Base-by-base conservation (phyloP, 1,284 basidiomycete genomes). In the Ustilago loliicola region DNA sequence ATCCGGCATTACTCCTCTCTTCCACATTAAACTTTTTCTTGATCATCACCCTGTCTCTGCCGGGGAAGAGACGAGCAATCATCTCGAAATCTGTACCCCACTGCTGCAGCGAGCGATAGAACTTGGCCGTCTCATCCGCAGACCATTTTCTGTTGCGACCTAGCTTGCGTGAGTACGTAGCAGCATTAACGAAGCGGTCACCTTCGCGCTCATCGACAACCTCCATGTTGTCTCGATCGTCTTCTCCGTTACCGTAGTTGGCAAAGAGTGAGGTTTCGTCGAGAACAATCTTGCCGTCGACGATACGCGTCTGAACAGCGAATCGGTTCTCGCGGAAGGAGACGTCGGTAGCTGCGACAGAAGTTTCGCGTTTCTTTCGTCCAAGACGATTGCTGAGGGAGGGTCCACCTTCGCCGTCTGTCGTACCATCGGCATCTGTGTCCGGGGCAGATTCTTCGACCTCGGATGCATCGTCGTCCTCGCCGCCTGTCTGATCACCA, bases 51-150 rank as follows among this genome's bases (percentile, higher is more conserved):
- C 94, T 90, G 81, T 93, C 92, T n/a, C 94, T 91, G 19, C 92
- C 92, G 30, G 94, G 93, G 38, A 96, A 89, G 11, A 95, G 89
- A 72, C 92, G 91, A 1, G 94, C 92, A 65, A 96, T 94, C 66
- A 96, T 90, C 84, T 96, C 94, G 82, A 95, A 96, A 79, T 96
- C 95, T 84, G 94, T 93, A 38, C 94, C 94, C 83, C 94, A 95
- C 83, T 94, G 93, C 4, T 91, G 89, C 36, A 96, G 87, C 13
- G 93, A 93, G 66, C 93, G 89, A 83, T 91, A 96, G 85, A 96
- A 95, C 19, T 92, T 87, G 67, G 94, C 93, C 0, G 94, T 95
- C 84, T 95, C 94, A 77, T 93, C 92, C 17, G 89, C 90, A 80
- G 91, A 92, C 94, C 94, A 96, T 27, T 93, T 92, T 36, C 91